Base-by-base conservation (phyloP, 345 rosid species). In the Pistacia integerrima region DNA sequence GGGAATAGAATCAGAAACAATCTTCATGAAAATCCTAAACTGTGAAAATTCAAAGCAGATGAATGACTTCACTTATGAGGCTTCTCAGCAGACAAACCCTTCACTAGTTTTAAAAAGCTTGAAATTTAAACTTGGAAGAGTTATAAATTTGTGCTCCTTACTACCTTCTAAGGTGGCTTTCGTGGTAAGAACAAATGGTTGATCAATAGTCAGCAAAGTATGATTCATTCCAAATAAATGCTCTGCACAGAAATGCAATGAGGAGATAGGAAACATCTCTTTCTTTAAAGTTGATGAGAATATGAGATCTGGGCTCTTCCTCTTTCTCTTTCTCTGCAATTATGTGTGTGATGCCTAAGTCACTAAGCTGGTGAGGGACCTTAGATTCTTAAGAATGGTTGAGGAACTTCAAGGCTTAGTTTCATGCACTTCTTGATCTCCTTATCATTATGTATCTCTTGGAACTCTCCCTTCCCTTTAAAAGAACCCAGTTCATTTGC, bases 151-250 rank as follows among this genome's bases (percentile, higher is more conserved):
- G 44, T 20, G 16, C 25, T 41, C 67, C 38, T 59, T 3, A 59
- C 41, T 22, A 72, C 66, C 44, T 46, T 22, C 56, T 25, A 44
- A 25, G 8, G 11, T 72, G 56, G 75, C 75, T 59, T 72, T 72
- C 41, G 44, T 25, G 9, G 5, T 30, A 69, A 52, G 60, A 30
- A 30, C 33, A 30, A 30, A 62, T 30, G 33, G n/a, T 33, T 12
- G 30, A 22, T 38, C 11, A 54, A 35, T n/a, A 33, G 17, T 63
- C 49, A 30, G 30, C 60, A 51, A 51, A 36, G 11, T 16, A 62
- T 73, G 38, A 61, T 73, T 54, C 64, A 69, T 18, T 35, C 49
- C 62, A 41, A 10, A 25, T 18, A 57, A 3, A 5, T 41, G 46
- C 46, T 41, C 46, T 5, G 46, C 46, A 41, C 46, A 18, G 28